These are phyloP conservation scores for Leavenworthia alabamica DNA, from an alignment of 345 rosid species.

Conservation along the genomic window DNA sequence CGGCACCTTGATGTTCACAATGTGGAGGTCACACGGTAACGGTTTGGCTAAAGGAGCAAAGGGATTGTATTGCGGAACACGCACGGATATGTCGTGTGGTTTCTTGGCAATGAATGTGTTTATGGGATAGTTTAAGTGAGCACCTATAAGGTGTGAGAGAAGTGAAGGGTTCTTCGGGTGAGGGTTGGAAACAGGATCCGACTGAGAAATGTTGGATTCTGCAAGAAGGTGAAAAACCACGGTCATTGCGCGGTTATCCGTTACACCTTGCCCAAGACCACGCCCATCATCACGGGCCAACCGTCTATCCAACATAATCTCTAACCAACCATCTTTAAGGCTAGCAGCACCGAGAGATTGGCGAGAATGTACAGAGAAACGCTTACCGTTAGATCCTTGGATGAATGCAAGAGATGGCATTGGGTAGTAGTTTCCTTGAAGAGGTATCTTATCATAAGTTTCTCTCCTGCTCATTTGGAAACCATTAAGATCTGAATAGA, in stretches of 20 bases:
- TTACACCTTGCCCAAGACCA: constrained; percentile 97
- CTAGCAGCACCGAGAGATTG: constrained; percentile 82
- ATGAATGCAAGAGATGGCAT: constrained; percentile 94
- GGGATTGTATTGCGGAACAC: constrained; percentile 37
- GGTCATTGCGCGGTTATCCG: constrained; percentile 76
- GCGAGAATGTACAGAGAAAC: constrained; percentile 86
- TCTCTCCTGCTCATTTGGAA: constrained; percentile 98
- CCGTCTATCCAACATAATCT: constrained; percentile 93
- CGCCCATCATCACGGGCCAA: constrained; percentile 84
- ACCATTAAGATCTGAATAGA: constrained; percentile 91
- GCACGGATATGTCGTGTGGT: constrained; percentile 55
- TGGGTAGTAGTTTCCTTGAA: constrained; percentile 97
- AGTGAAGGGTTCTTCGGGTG: constrained; percentile 70
- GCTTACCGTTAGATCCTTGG: constrained; percentile 73
- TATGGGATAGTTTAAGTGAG: constrained; percentile 79
- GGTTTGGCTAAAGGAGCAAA: constrained; percentile 70
- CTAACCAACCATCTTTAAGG: constrained; percentile 82
- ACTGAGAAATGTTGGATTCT: constrained; percentile 61
- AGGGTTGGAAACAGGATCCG: constrained; percentile 38
- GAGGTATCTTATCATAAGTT: constrained; percentile 86
- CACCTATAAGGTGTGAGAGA: constrained; percentile 69
- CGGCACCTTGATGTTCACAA: constrained; percentile 80
- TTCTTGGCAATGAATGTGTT: constrained; percentile 75
- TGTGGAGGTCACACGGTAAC: constrained; percentile 83
- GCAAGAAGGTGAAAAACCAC: constrained; percentile 65